A percentile compares a stretch with the other conserved stretches of the same genome.
Evolutionary conservation across 2,329 filamentous ascomycete species (phyloP).

Genomic region (Thielaviopsis populi): DNA sequence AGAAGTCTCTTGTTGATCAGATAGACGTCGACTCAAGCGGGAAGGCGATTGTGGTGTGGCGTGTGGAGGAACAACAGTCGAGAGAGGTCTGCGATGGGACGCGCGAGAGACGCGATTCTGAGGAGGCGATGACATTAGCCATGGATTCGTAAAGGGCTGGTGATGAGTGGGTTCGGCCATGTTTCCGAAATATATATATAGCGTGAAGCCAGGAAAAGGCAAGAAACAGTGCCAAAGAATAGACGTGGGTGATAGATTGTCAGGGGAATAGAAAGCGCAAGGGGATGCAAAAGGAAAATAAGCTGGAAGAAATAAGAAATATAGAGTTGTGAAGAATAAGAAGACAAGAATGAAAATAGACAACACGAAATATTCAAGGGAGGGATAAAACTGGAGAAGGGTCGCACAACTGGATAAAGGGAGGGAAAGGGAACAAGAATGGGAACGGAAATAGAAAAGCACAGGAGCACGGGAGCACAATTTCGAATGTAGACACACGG

Average conservation of each 20-base stretch:
- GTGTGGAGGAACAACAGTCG: slow-evolving; percentile 33
- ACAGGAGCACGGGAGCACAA: neutral
- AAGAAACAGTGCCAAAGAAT: neutral
- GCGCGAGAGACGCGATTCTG: slow-evolving; percentile 18
- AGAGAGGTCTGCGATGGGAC: slow-evolving; percentile 38
- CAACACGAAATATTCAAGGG: neutral
- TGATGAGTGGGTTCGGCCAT: slow-evolving; percentile 16
- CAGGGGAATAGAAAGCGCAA: neutral
- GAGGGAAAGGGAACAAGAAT: neutral
- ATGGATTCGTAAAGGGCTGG: slow-evolving; percentile 14
- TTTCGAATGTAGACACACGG: neutral
- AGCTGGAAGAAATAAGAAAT: neutral
- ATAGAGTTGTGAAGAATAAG: neutral
- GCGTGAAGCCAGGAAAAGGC: neutral
- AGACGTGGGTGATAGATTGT: neutral
- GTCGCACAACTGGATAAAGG: slow-evolving; percentile 1
- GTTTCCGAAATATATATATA: neutral
- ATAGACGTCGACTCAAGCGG: slow-evolving; percentile 36
- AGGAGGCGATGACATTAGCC: slow-evolving; percentile 12
- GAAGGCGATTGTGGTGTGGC: slow-evolving; percentile 36
- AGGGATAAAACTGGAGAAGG: neutral
- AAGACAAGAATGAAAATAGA: neutral
- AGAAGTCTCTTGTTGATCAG: slow-evolving; percentile 39
- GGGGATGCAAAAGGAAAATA: neutral
- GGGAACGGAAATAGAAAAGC: neutral